phyloP scores from a whole-genome alignment of 805 yeast species.

The Suhomyces xylopsoci region DNA sequence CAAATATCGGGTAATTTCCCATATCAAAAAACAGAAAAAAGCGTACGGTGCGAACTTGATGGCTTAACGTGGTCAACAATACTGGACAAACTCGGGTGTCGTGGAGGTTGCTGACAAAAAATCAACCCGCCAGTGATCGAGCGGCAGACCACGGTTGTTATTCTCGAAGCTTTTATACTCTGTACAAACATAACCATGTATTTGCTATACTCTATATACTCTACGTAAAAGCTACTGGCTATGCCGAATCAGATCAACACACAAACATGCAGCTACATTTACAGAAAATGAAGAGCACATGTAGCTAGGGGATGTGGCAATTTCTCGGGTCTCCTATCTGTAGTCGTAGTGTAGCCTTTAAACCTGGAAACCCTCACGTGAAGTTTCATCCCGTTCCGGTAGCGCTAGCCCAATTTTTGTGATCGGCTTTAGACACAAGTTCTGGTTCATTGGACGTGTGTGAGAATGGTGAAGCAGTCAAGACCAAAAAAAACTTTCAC shows the following conservation, averaged over 20 bases:
- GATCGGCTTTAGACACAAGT: constrained; percentile 1
- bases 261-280: not conserved
- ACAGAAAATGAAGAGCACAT: not conserved
- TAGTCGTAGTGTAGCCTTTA: not conserved
- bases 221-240: not conserved
- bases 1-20: not conserved
- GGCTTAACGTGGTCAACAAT: not conserved
- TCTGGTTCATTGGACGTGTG: constrained; percentile 3
- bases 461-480: constrained; percentile 1
- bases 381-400: constrained; percentile 1
- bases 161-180: not conserved
- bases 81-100: not conserved
- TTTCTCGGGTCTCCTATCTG: not conserved
- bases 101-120: not conserved
- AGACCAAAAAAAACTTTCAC: constrained; percentile 5
- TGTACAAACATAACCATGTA: not conserved
- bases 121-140: not conserved
- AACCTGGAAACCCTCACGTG: not conserved
- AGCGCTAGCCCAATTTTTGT: not conserved
- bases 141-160: not conserved
- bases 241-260: not conserved
- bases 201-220: not conserved
- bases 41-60: not conserved
- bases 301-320: not conserved
- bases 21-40: not conserved